phyloP scores from a whole-genome alignment of 2,329 filamentous ascomycete genomes.

The Botryosphaeria agaves region DNA sequence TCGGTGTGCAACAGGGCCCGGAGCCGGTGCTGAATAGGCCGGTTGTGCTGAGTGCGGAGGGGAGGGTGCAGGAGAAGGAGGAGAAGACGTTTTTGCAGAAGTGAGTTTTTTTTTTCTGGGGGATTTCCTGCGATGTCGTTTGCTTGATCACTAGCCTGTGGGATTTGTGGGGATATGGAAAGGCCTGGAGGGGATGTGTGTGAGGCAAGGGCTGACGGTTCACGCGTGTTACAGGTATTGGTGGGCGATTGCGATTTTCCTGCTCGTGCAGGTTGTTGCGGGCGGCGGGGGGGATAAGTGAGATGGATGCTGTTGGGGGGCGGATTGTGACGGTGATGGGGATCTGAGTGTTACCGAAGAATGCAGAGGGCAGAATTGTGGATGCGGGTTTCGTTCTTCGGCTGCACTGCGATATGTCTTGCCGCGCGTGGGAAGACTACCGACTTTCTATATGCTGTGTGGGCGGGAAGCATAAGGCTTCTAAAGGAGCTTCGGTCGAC shows the following conservation, averaged over 20 bases:
- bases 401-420: too few species aligned
- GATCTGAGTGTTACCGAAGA: too few species aligned
- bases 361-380: too few species aligned
- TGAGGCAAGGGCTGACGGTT: background rate
- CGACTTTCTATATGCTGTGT: too few species aligned
- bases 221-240: constrained; percentile 23
- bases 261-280: constrained; percentile 27
- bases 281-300: constrained; percentile 19
- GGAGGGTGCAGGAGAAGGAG: constrained; percentile 28
- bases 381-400: too few species aligned
- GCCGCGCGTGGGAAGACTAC: too few species aligned
- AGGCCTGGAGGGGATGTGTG: background rate
- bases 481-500: too few species aligned
- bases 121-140: too few species aligned
- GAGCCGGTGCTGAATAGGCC: constrained; percentile 32
- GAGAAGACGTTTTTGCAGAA: constrained; percentile 35
- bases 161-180: background rate
- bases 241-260: constrained; percentile 30
- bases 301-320: too few species aligned
- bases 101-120: constrained; percentile 20
- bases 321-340: too few species aligned
- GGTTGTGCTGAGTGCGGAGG: constrained; percentile 36
- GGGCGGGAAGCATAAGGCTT: too few species aligned
- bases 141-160: too few species aligned
- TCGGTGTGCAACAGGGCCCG: constrained; percentile 19